A percentile compares a stretch with the other conserved stretches of the same genome.
Evolutionary conservation across 306 rosid species (phyloP).

Genomic region (Begonia masoniana): DNA sequence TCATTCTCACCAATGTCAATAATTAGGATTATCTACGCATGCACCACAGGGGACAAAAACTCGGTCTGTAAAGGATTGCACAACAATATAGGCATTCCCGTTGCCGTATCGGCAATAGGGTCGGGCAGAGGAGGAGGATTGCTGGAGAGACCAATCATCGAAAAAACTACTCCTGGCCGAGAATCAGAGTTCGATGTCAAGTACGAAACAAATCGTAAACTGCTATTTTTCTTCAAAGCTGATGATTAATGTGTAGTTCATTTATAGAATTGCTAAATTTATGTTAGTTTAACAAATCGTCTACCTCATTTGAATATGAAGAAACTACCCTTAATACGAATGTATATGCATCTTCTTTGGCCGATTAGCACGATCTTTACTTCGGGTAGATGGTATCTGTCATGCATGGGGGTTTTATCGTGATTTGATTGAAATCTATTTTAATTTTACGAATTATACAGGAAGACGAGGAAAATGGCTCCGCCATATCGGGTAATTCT

Average conservation of each 20-base stretch:
- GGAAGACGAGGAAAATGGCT: conserved; percentile 60
- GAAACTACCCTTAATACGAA: no score
- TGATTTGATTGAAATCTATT: no score
- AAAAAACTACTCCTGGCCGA: conserved; percentile 66
- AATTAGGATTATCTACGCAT: conserved; percentile 5
- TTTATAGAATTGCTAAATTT: no score
- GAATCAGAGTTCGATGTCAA: conserved; percentile 72
- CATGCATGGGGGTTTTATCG: no score
- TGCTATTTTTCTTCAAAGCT: no score
- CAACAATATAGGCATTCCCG: conserved; percentile 31
- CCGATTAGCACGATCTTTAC: no score
- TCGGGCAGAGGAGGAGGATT: conserved; percentile 61
- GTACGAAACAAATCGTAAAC: conserved; percentile 9
- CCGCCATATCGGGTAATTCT: conserved; percentile 76
- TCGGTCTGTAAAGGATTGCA: conserved; percentile 41
- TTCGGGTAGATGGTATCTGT: no score
- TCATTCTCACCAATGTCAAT: not conserved
- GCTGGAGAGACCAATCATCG: conserved; percentile 75
- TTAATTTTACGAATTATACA: conserved; percentile 5
- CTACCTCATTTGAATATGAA: no score
- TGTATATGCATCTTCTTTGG: no score
- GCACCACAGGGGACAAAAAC: conserved; percentile 42
- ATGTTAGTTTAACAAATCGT: no score
- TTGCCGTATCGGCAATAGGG: conserved; percentile 24
- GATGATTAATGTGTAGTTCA: no score